These are phyloP conservation scores for Capsicum pubescens DNA, from an alignment of 257 asterid genomes.

Conservation along the genomic window DNA sequence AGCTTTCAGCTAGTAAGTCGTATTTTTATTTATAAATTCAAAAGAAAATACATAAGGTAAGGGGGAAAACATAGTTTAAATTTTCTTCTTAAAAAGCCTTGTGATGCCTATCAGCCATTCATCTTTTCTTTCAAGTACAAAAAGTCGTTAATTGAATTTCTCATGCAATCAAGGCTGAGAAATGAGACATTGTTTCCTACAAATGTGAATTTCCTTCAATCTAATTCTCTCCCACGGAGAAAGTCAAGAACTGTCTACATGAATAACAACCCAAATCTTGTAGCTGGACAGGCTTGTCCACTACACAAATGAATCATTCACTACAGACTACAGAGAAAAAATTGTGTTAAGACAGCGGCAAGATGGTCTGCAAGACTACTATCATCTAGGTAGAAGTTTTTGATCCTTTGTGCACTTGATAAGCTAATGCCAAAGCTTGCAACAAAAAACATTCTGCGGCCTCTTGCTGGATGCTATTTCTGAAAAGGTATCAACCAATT, in stretches of 20 bases:
- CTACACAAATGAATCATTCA: conserved; percentile 29
- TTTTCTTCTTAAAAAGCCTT: background rate
- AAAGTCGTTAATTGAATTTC: background rate
- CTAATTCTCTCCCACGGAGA: conserved; percentile 28
- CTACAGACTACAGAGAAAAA: conserved; percentile 5
- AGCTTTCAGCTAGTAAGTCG: background rate
- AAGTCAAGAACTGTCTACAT: conserved; percentile 16
- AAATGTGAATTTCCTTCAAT: conserved; percentile 17
- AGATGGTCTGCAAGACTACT: conserved; percentile 24
- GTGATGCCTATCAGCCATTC: background rate
- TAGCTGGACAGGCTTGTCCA: conserved; percentile 32
- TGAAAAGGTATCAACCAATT: conserved; percentile 51
- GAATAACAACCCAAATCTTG: conserved; percentile 19
- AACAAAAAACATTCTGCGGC: conserved; percentile 54
- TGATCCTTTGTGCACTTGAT: conserved; percentile 17
- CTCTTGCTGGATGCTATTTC: conserved; percentile 52
- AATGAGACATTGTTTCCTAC: conserved; percentile 30
- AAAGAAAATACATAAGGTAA: background rate
- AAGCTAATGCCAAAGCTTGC: conserved; percentile 56
- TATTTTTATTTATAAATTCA: background rate
- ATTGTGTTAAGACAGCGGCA: conserved; percentile 24
- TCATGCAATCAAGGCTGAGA: conserved; percentile 26
- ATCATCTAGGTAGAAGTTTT: background rate
- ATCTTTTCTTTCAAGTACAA: background rate
- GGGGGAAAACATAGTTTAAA: background rate